Base-by-base conservation (phyloP, 2,329 filamentous ascomycete genomes). In the Aspergillus brasiliensis region DNA sequence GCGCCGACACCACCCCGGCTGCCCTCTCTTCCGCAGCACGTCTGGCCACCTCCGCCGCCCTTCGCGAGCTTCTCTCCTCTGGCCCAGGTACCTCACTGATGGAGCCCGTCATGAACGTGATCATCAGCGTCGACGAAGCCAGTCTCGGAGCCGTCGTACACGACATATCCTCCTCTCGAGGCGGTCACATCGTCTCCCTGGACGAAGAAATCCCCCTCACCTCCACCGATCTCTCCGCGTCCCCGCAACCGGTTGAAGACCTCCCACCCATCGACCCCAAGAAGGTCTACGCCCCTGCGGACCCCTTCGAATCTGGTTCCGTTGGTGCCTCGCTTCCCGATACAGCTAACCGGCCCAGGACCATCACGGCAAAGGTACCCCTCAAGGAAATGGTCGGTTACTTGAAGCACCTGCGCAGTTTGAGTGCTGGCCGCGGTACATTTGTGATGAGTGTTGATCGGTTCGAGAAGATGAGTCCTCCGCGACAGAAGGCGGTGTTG, bases 311-410 rank as follows among this genome's bases (percentile, higher is more conserved):
- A 53, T 63, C 69, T 3, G 57, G 67, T 1, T 71, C 64, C 15
- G 51, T 70, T 11, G 65, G 65, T 3, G 58, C 49, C 10, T 60
- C 75, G 61, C 38, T 67, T 61, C 72, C 66, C 60, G 67, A 49
- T 67, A 74, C 68, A 15, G 65, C 72, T 2, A 76, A 75, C 46
- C 75, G 82, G 31, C 85, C 86, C 59, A 76, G 83, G 58, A 83
- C 89, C 52, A 91, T 99, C 66, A 88, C 89, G 10, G 95, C 93
- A 21, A 87, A 91, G 69, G 94, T 98, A 27, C 95, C 95, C 31
- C 82, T 98, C 69, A 96, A 95, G 78, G 94, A 98, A 77, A 97
- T 98, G 91, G 88, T 98, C 37, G 91, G 94, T 44, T 99, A 98
- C 75, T 82, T 98, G 67, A 91, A 92, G 73, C 91, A 96, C 72